Evolutionary conservation across 2,329 filamentous ascomycete species (phyloP).

Genomic region (Calonectria pseudoreteaudii): DNA sequence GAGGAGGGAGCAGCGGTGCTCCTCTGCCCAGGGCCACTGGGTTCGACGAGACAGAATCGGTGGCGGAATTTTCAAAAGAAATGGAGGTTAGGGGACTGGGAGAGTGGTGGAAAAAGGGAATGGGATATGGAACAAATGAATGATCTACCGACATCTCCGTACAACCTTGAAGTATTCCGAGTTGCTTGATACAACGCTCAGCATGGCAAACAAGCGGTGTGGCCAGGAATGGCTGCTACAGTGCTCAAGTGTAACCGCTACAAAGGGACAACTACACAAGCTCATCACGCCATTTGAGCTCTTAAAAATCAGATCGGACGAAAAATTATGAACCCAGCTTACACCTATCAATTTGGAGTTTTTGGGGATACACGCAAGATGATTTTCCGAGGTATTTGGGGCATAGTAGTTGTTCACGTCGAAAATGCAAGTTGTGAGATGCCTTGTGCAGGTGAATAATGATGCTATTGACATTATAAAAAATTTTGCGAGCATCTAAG

Average conservation of each 20-base stretch:
- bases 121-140: conserved; percentile 62
- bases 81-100: conserved; percentile 72
- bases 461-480: neutral
- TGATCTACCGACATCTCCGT: neutral
- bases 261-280: neutral
- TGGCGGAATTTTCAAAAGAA: conserved; percentile 71
- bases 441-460: neutral
- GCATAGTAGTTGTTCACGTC: neutral
- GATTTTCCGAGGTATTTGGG: neutral
- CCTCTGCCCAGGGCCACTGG: conserved; percentile 35
- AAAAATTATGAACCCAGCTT: neutral
- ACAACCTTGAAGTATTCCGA: neutral
- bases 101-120: conserved; percentile 75
- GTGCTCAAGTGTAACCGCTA: neutral
- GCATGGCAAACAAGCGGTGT: neutral
- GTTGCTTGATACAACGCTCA: neutral
- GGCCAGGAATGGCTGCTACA: neutral
- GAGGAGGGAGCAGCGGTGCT: neutral
- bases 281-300: neutral
- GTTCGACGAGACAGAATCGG: conserved; percentile 70
- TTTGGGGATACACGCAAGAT: neutral
- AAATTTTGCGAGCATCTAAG: neutral
- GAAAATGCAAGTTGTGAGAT: neutral
- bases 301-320: neutral
- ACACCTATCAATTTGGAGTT: neutral